phyloP scores from a whole-genome alignment of 2,329 filamentous ascomycete genomes.

The Cercospora berteroae region DNA sequence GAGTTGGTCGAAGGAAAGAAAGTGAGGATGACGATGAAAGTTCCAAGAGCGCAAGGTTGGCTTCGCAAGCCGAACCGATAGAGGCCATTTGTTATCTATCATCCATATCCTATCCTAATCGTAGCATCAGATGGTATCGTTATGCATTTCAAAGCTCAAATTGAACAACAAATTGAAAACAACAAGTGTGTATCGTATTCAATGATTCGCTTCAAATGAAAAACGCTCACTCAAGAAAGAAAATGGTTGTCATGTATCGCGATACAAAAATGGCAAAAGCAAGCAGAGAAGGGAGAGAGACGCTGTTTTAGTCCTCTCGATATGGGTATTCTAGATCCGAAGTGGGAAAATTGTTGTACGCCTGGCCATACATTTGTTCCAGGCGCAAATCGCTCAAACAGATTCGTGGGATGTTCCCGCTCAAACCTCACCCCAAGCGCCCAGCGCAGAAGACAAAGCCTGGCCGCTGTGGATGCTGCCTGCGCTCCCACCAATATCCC shows the following conservation, averaged over 20 bases:
- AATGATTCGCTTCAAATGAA: neutral
- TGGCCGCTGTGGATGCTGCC: slow-evolving; percentile 60
- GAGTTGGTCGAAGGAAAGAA: too few species aligned
- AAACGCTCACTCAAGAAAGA: neutral
- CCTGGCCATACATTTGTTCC: neutral
- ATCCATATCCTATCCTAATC: neutral
- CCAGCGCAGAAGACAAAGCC: slow-evolving; percentile 49
- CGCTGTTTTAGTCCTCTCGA: slow-evolving; percentile 1
- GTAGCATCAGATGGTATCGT: slow-evolving; percentile 8
- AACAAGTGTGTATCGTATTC: too few species aligned
- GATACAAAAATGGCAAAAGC: neutral
- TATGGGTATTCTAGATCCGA: neutral
- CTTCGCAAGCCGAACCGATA: neutral
- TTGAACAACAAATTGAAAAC: neutral
- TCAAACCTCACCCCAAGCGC: slow-evolving; percentile 75
- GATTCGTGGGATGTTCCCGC: neutral
- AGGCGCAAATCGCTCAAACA: neutral
- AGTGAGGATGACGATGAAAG: too few species aligned
- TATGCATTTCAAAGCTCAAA: neutral
- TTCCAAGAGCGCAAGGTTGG: too few species aligned
- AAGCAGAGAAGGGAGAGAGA: neutral
- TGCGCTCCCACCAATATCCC: slow-evolving; percentile 81
- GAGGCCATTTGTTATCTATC: neutral
- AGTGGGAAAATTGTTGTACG: neutral
- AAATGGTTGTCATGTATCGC: neutral